These are phyloP conservation scores for Nicotiana benthamiana DNA, from an alignment of 257 asterid species.

Conservation along the genomic window DNA sequence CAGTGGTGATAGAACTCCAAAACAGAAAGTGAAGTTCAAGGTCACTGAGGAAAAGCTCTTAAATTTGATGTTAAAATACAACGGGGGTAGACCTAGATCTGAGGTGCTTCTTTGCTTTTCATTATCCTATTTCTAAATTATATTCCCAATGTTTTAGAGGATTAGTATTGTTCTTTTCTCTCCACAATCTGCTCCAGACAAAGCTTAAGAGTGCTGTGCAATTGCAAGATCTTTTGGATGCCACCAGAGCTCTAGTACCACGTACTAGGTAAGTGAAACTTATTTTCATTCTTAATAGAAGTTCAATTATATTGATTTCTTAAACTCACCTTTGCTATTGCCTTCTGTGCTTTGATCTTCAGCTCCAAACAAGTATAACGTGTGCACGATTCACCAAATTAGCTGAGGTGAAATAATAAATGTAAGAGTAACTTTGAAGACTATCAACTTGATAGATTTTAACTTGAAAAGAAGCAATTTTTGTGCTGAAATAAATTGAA, in stretches of 20 bases:
- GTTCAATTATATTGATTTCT: not conserved
- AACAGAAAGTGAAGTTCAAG: slow-evolving; percentile 94
- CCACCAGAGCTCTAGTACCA: slow-evolving; percentile 86
- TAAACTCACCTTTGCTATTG: not conserved
- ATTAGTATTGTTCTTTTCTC: slow-evolving; percentile 6
- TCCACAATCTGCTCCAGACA: slow-evolving; percentile 45
- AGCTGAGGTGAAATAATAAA: not conserved
- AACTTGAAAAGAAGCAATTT: not conserved
- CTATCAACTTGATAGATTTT: not conserved
- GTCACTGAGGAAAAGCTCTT: slow-evolving; percentile 93
- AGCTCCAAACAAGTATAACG: not conserved
- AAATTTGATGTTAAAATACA: slow-evolving; percentile 91
- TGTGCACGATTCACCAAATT: not conserved
- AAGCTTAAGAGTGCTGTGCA: slow-evolving; percentile 93
- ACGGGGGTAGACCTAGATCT: slow-evolving; percentile 85
- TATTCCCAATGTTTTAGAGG: slow-evolving; percentile 5
- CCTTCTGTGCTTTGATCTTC: not conserved
- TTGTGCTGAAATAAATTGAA: not conserved
- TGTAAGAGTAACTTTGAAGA: not conserved
- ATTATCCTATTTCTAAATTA: slow-evolving; percentile 3
- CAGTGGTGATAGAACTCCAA: slow-evolving; percentile 99
- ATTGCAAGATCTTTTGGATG: slow-evolving; percentile 96
- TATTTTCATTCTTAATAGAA: not conserved
- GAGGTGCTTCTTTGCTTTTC: slow-evolving; percentile 48
- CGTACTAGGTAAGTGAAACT: slow-evolving; percentile 45